These are phyloP conservation scores for Phaeomoniella chlamydospora DNA, from an alignment of 2,329 filamentous ascomycete species.

Conservation along the genomic window DNA sequence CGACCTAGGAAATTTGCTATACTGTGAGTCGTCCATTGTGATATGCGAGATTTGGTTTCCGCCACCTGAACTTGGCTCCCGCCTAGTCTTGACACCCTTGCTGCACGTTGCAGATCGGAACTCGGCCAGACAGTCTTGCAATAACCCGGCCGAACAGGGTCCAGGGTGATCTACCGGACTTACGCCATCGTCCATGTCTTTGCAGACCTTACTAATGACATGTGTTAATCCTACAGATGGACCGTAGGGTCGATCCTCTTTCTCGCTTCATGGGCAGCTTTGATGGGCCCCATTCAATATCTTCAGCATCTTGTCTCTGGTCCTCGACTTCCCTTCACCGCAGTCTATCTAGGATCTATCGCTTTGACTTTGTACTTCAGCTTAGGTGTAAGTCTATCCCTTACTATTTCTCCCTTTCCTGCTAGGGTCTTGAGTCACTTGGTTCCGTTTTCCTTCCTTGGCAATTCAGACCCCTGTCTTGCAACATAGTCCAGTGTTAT, in stretches of 20 bases:
- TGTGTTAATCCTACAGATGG: conserved; percentile 51
- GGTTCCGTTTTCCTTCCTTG: no score
- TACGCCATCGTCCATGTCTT: neutral
- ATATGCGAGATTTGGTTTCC: no score
- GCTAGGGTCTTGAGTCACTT: no score
- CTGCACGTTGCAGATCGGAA: no score
- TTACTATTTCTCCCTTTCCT: conserved; percentile 7
- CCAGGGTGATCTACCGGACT: no score
- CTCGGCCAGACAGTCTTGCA: no score
- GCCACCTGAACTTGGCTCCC: no score
- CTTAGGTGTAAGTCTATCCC: conserved; percentile 57
- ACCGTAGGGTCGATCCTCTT: conserved; percentile 84
- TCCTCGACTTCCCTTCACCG: conserved; percentile 78
- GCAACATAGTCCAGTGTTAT: no score
- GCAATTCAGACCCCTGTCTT: no score
- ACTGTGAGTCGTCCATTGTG: conserved; percentile 54
- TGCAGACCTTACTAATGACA: conserved; percentile 19
- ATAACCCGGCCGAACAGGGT: no score
- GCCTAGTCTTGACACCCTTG: no score
- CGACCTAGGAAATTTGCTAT: conserved; percentile 90
- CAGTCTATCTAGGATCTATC: conserved; percentile 89
- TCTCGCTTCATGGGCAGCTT: conserved; percentile 77
- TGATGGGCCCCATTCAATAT: conserved; percentile 85
- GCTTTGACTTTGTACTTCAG: conserved; percentile 81
- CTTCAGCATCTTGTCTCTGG: conserved; percentile 70